These are phyloP conservation scores for Calonectria leucothoes DNA, from an alignment of 2,329 filamentous ascomycete genomes.

Conservation along the genomic window DNA sequence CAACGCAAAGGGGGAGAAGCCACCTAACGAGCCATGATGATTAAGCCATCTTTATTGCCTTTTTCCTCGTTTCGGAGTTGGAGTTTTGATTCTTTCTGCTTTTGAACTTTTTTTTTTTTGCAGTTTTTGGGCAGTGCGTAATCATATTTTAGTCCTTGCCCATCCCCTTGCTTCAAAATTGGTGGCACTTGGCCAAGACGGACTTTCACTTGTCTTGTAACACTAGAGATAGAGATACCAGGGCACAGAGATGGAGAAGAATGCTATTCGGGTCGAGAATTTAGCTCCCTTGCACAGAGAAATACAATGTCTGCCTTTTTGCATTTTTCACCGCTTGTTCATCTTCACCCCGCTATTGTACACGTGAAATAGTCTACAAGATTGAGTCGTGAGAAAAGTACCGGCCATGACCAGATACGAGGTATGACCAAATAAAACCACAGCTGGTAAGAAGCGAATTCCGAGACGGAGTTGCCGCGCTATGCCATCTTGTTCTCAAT, in stretches of 20 bases:
- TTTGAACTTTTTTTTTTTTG: too few species aligned
- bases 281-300: conserved; percentile 13
- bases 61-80: conserved; percentile 22
- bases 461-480: conserved; percentile 4
- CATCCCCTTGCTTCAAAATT: conserved; percentile 28
- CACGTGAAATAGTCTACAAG: conserved; percentile 28
- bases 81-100: neutral
- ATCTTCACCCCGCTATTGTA: neutral
- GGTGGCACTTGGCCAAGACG: conserved; percentile 25
- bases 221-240: conserved; percentile 46
- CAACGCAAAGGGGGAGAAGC: conserved; percentile 9
- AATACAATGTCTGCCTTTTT: conserved; percentile 20
- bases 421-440: conserved; percentile 10
- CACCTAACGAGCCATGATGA: conserved; percentile 36
- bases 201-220: conserved; percentile 39
- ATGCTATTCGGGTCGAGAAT: conserved; percentile 16
- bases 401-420: too few species aligned
- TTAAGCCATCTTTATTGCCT: conserved; percentile 19
- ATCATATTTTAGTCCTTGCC: conserved; percentile 16
- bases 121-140: conserved; percentile 10
- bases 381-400: conserved; percentile 27
- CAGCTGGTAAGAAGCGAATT: conserved; percentile 11
- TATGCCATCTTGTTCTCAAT: conserved; percentile 23
- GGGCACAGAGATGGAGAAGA: conserved; percentile 27
- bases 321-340: neutral